A percentile compares a stretch with the other conserved stretches of the same genome.
These are phyloP conservation scores for Amphicarpaea edgeworthii DNA, from an alignment of 306 rosid species.

Conservation along the genomic window DNA sequence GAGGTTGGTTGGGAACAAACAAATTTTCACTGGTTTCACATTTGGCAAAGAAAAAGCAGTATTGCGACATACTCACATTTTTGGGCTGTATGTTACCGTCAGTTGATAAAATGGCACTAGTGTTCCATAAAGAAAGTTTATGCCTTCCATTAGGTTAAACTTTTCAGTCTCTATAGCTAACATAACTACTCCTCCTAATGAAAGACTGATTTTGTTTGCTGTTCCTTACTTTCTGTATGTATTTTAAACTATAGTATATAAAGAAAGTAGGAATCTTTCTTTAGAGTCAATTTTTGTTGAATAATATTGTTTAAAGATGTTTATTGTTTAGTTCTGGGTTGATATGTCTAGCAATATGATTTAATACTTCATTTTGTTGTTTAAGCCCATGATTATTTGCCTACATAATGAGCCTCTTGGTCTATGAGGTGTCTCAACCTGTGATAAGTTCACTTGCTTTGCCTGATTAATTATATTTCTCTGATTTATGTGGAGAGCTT, in stretches of 20 bases:
- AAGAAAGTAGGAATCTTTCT: constrained; percentile 14
- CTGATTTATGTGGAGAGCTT: constrained; percentile 2
- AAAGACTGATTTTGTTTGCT: constrained; percentile 23
- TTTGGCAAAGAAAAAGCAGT: constrained; percentile 12
- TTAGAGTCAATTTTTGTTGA: background rate
- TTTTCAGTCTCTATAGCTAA: constrained; percentile 9
- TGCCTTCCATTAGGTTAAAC: background rate
- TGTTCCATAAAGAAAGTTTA: constrained; percentile 18
- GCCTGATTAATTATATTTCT: constrained; percentile 23
- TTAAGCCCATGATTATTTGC: constrained; percentile 18
- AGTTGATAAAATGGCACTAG: background rate
- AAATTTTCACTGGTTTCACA: background rate
- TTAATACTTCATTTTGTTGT: background rate
- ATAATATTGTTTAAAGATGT: background rate
- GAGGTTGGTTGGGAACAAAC: constrained; percentile 69
- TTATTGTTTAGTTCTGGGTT: constrained; percentile 15
- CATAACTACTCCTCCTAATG: background rate
- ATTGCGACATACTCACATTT: background rate
- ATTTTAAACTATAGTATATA: background rate
- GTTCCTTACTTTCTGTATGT: constrained; percentile 2
- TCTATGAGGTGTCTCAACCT: constrained; percentile 2
- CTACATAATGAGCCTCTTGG: constrained; percentile 1
- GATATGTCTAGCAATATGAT: constrained; percentile 10
- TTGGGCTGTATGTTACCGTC: constrained; percentile 3
- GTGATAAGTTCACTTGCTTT: constrained; percentile 11